phyloP scores from a whole-genome alignment of 202 grass and related monocot species.

The Schoenoplectus tabernaemontani region DNA sequence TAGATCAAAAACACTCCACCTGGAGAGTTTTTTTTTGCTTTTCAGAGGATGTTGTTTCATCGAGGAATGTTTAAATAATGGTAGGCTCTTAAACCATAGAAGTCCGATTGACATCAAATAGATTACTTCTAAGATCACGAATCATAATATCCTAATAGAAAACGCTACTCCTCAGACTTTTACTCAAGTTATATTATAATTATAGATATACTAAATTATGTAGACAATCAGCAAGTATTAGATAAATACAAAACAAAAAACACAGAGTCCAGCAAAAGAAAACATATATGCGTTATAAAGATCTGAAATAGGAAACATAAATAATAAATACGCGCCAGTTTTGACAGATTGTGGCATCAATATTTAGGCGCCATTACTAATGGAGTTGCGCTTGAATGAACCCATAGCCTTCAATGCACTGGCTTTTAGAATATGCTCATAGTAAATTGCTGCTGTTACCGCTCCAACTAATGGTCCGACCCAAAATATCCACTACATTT shows the following conservation, averaged over 20 bases:
- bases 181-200: too few relatives aligned
- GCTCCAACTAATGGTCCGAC: slow-evolving; percentile 30
- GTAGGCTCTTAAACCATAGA: not conserved
- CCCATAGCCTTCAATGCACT: slow-evolving; percentile 29
- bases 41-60: too few relatives aligned
- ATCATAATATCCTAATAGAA: not conserved
- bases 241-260: not conserved
- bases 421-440: slow-evolving; percentile 34
- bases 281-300: not conserved
- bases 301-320: not conserved
- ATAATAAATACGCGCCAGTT: not conserved
- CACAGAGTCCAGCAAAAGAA: not conserved
- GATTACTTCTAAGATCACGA: not conserved
- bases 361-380: not conserved
- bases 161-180: too few relatives aligned
- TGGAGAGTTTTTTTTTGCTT: too few relatives aligned
- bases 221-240: too few relatives aligned
- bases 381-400: slow-evolving; percentile 26
- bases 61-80: not conserved
- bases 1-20: too few relatives aligned
- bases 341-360: not conserved
- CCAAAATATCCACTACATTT: slow-evolving; percentile 36
- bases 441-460: slow-evolving; percentile 30
- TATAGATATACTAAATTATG: too few relatives aligned
- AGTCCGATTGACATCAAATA: not conserved